phyloP scores from a whole-genome alignment of 441 rosid genomes.

The Euphorbia celastroides region DNA sequence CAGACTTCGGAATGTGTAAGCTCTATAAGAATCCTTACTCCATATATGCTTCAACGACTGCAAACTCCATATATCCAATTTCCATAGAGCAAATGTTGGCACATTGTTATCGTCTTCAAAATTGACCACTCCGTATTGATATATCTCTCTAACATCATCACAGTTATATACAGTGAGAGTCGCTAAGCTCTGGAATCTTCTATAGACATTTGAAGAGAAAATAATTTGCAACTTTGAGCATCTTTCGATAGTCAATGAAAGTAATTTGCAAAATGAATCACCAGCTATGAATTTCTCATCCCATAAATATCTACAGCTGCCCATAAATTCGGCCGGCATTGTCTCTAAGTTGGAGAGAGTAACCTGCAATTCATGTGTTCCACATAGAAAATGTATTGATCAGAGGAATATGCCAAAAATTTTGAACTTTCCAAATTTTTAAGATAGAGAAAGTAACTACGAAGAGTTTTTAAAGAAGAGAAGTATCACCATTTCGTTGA shows the following conservation, averaged over 20 bases:
- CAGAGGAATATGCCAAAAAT: neutral
- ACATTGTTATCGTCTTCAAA: neutral
- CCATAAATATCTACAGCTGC: neutral
- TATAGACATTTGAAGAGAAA: neutral
- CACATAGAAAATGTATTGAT: neutral
- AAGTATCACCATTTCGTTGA: neutral
- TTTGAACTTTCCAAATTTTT: neutral
- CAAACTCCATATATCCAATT: neutral
- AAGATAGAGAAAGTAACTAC: too few species aligned
- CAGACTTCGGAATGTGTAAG: slow-evolving; percentile 16
- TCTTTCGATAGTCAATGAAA: neutral
- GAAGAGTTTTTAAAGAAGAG: neutral
- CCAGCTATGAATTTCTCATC: neutral
- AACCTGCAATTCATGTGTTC: neutral
- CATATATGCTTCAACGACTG: slow-evolving; percentile 20
- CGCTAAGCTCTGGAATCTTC: neutral
- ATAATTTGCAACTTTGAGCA: neutral
- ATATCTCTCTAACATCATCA: neutral
- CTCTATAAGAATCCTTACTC: slow-evolving; percentile 16
- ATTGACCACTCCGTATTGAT: neutral
- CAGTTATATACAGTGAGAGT: neutral
- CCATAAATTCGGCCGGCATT: neutral
- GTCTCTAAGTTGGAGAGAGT: neutral
- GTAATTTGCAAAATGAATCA: slow-evolving; percentile 11
- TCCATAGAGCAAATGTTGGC: neutral